Evolutionary conservation across 805 yeast species (phyloP).

Genomic region (Nakazawaea siamensis): DNA sequence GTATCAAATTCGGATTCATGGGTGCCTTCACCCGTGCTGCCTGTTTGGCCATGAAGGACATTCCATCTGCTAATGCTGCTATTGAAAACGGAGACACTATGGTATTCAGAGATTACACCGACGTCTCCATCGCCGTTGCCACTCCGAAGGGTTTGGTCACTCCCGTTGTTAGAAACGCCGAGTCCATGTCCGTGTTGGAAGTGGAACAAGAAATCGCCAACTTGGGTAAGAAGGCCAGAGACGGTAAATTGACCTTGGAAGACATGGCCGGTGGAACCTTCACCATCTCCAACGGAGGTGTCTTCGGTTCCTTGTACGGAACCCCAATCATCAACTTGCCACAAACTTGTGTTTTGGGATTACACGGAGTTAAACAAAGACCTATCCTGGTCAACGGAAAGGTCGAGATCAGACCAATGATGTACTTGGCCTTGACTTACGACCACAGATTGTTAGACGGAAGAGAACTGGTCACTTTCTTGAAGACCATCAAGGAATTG

Average conservation of each 20-base stretch:
- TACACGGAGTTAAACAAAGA: slow-evolving; percentile 96
- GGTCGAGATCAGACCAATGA: slow-evolving; percentile 96
- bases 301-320: slow-evolving; percentile 94
- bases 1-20: slow-evolving; percentile 96
- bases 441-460: slow-evolving; percentile 98
- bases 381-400: slow-evolving; percentile 95
- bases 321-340: slow-evolving; percentile 98
- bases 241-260: slow-evolving; percentile 90
- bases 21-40: slow-evolving; percentile 95
- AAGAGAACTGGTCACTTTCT: slow-evolving; percentile 96
- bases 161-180: slow-evolving; percentile 96
- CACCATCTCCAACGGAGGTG: slow-evolving; percentile 99
- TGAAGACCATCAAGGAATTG: slow-evolving; percentile 91
- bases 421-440: slow-evolving; percentile 97
- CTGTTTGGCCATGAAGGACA: slow-evolving; percentile 85
- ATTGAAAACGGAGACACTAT: slow-evolving; percentile 88
- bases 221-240: slow-evolving; percentile 91
- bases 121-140: slow-evolving; percentile 94
- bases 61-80: slow-evolving; percentile 93
- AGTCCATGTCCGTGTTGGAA: slow-evolving; percentile 78
- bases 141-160: slow-evolving; percentile 99
- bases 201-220: slow-evolving; percentile 79
- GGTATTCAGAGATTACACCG: slow-evolving; percentile 94
- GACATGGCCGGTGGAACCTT: slow-evolving; percentile 99
- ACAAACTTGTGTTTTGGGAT: slow-evolving; percentile 95